Conservation (phyloP, 306 rosid species). For the Prunus kanzakura region DNA sequence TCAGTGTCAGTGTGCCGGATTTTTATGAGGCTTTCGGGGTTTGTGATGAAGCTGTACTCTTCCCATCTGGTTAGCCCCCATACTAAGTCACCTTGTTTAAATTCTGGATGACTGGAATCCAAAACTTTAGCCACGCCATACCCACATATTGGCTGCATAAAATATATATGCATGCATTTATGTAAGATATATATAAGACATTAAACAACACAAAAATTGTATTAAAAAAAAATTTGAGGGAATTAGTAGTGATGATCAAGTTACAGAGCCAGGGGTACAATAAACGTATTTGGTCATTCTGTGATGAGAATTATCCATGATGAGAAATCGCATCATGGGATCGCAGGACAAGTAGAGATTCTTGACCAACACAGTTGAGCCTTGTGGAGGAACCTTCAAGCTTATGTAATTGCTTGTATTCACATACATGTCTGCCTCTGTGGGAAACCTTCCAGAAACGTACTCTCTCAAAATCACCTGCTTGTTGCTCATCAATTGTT, state of each 20-base stretch:
- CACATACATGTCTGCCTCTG: slow-evolving; percentile 11
- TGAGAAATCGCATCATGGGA: slow-evolving; percentile 1
- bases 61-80: slow-evolving; percentile 56
- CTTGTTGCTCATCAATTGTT: neutral
- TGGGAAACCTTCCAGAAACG: slow-evolving; percentile 1
- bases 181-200: neutral
- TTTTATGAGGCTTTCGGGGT: slow-evolving; percentile 34
- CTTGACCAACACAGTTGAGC: neutral
- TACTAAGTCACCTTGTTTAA: slow-evolving; percentile 44
- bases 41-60: slow-evolving; percentile 39
- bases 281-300: neutral
- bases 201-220: neutral
- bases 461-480: slow-evolving; percentile 5
- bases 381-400: slow-evolving; percentile 1
- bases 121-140: slow-evolving; percentile 49
- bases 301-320: neutral
- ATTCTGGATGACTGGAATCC: slow-evolving; percentile 44
- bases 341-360: slow-evolving; percentile 27
- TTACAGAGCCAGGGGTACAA: slow-evolving; percentile 7
- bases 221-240: neutral
- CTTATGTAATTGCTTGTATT: neutral
- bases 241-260: neutral
- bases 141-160: slow-evolving; percentile 21
- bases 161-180: neutral
- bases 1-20: slow-evolving; percentile 24